Evolutionary conservation across 1,284 basidiomycete species (phyloP), one percentile per base, ranked within the genome.

Genomic region (Xerocomus amazonicus): DNA sequence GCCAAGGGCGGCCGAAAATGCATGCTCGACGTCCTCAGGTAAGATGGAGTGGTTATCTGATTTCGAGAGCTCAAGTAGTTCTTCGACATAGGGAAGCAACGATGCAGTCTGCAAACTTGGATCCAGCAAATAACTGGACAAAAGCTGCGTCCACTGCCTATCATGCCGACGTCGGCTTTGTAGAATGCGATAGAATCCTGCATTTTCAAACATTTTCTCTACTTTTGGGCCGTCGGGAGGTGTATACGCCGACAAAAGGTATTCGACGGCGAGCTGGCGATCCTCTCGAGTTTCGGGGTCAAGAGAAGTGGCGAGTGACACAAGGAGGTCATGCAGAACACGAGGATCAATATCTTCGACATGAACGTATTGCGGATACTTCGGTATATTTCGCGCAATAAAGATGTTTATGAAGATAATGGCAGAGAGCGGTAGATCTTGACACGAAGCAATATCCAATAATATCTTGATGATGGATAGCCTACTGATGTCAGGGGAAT

Each of bases 251-350:
- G 96, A 98, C 5, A 99, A 76, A n/a, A 99, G 80, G 66, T 87
- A 97, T 70, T 99, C 97, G 3, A 87, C 85, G 0, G 96, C 97
- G 3, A 99, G 79, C 63, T 99, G 94, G 10, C 97, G 83, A 67
- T 99, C 97, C 63, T 97, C 93, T 28, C 86, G 78, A 0, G 92
- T 97, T 46, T 92, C 88, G 0, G 76, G 68, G 60, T 94, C 91
- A 27, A 77, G 71, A 0, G 60, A 59, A 43, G 62, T 63, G n/a
- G 91, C 83, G 9, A 99, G 81, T 9, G 81, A 80, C 42, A 89
- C 75, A 33, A 99, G 80, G 55, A 98, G 83, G 37, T 73, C 74
- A 56, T 93, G 86, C 5, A 94, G 75, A 2, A 80, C 74, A 38
- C 79, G 84, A 39, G 56, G 35, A 32, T 57, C 51, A 27, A 67